These are phyloP conservation scores for Leccinum angustisporum DNA, from an alignment of 1,284 basidiomycete genomes.

Conservation along the genomic window DNA sequence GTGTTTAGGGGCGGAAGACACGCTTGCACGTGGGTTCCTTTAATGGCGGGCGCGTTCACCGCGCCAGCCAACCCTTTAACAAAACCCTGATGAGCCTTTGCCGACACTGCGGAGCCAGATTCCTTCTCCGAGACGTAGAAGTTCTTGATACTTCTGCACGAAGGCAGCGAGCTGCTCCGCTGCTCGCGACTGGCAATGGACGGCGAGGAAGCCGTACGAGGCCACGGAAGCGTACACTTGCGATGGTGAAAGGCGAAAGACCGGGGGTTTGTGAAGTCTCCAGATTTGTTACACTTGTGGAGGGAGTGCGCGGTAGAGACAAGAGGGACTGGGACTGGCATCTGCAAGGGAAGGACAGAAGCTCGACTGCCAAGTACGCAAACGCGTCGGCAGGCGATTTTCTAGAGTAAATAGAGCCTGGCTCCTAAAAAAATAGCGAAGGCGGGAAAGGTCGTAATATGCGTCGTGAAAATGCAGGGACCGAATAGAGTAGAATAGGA, in stretches of 20 bases:
- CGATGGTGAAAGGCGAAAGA: constrained; percentile 49
- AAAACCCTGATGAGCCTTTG: constrained; percentile 52
- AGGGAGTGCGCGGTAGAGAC: constrained; percentile 59
- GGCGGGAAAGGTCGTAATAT: constrained; percentile 39
- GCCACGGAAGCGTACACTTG: constrained; percentile 55
- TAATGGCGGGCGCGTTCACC: constrained; percentile 73
- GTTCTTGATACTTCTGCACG: constrained; percentile 66
- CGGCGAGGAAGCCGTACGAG: constrained; percentile 58
- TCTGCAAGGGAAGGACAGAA: constrained; percentile 50
- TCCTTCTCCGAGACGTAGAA: constrained; percentile 65
- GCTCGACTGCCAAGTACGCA: constrained; percentile 42
- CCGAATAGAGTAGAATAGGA: constrained; percentile 35
- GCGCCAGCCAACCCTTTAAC: constrained; percentile 67
- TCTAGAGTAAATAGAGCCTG: constrained; percentile 36
- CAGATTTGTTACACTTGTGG: constrained; percentile 52
- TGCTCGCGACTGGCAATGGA: constrained; percentile 65
- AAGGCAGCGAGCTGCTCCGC: constrained; percentile 68
- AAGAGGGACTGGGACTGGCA: constrained; percentile 79
- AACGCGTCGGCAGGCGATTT: constrained; percentile 40
- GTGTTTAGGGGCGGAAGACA: constrained; percentile 72
- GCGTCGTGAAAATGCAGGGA: constrained; percentile 59
- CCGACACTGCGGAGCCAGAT: constrained; percentile 13
- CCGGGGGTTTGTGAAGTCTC: constrained; percentile 40
- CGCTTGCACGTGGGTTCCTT: constrained; percentile 78
- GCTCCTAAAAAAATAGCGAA: constrained; percentile 32